Conservation (phyloP, 352 stramenopile species). For the Pseudoperonospora humuli region DNA sequence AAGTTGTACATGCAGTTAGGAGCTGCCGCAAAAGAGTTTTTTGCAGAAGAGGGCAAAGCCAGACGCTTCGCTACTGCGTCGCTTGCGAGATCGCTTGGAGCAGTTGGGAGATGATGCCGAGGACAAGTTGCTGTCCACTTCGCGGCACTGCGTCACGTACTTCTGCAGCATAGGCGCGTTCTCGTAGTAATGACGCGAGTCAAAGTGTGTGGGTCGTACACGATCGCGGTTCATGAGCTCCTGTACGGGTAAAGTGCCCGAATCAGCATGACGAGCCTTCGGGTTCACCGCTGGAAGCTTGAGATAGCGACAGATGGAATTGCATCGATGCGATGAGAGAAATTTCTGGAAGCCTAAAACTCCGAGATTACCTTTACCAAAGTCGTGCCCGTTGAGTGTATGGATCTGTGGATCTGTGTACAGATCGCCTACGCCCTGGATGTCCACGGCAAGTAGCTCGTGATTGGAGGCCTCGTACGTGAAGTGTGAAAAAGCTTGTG, state of each 20-base stretch:
- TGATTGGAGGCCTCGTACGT: slow-evolving; percentile 91
- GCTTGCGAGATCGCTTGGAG: slow-evolving; percentile 16
- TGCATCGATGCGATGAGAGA: slow-evolving; percentile 81
- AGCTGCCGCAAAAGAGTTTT: slow-evolving; percentile 19
- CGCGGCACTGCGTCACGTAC: slow-evolving; percentile 68
- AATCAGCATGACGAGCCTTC: slow-evolving; percentile 66
- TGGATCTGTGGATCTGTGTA: slow-evolving; percentile 94
- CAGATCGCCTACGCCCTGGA: slow-evolving; percentile 92
- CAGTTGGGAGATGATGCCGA: slow-evolving; percentile 25
- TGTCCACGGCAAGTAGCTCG: slow-evolving; percentile 89
- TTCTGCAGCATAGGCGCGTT: slow-evolving; percentile 82
- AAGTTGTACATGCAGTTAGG: slow-evolving; percentile 1
- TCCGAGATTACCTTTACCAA: slow-evolving; percentile 83
- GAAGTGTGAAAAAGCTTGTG: slow-evolving; percentile 90
- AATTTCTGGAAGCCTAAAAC: slow-evolving; percentile 84
- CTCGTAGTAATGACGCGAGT: slow-evolving; percentile 85
- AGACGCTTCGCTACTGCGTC: slow-evolving; percentile 1
- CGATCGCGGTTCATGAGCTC: slow-evolving; percentile 75
- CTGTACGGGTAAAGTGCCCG: slow-evolving; percentile 65
- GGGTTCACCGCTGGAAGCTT: slow-evolving; percentile 77
- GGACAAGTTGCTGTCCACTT: slow-evolving; percentile 23
- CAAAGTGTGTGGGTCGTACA: slow-evolving; percentile 62
- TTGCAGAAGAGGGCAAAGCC: slow-evolving; percentile 19
- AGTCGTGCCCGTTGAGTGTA: slow-evolving; percentile 81
- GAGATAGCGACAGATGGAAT: slow-evolving; percentile 83